A percentile compares a stretch with the other conserved stretches of the same genome.
phyloP scores from a whole-genome alignment of 2,329 filamentous ascomycete genomes.

The Corynespora cassiicola region DNA sequence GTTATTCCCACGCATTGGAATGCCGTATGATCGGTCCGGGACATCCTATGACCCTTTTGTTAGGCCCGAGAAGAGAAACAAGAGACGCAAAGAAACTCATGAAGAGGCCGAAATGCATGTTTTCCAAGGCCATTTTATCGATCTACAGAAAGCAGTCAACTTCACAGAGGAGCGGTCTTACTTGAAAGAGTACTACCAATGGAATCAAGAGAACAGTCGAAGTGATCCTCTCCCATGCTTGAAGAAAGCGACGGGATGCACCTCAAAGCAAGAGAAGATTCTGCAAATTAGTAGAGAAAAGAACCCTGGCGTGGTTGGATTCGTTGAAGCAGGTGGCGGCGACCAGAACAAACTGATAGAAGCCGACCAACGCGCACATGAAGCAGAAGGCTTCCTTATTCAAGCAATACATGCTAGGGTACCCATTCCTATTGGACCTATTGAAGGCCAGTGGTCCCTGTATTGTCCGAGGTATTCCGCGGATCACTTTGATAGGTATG shows the following conservation, averaged over 20 bases:
- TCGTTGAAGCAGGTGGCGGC: slow-evolving; percentile 5
- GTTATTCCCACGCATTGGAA: slow-evolving; percentile 24
- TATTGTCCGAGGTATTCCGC: slow-evolving; percentile 33
- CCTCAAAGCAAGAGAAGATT: slow-evolving; percentile 27
- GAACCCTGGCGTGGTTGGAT: slow-evolving; percentile 4
- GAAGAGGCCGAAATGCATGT: slow-evolving; percentile 17
- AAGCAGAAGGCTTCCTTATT: slow-evolving; percentile 24
- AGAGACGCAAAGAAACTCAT: slow-evolving; percentile 19
- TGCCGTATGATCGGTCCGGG: slow-evolving; percentile 24
- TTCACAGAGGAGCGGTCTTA: slow-evolving; percentile 33
- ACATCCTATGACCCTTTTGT: slow-evolving; percentile 21
- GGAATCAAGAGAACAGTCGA: slow-evolving; percentile 12
- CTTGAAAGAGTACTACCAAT: slow-evolving; percentile 16
- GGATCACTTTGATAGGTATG: slow-evolving; percentile 35
- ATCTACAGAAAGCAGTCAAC: slow-evolving; percentile 25
- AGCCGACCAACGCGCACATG: slow-evolving; percentile 3
- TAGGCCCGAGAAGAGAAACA: slow-evolving; percentile 9
- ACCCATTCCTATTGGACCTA: slow-evolving; percentile 30
- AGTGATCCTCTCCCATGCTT: slow-evolving; percentile 27
- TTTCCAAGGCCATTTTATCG: slow-evolving; percentile 24
- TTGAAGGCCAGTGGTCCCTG: slow-evolving; percentile 32
- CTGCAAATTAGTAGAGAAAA: slow-evolving; percentile 22
- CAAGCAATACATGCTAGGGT: slow-evolving; percentile 23
- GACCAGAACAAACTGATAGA: slow-evolving; percentile 8
- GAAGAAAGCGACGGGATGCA: slow-evolving; percentile 34